Base-by-base conservation (phyloP, 495 filamentous ascomycete species). In the Pseudoneurospora amorphoporcata region DNA sequence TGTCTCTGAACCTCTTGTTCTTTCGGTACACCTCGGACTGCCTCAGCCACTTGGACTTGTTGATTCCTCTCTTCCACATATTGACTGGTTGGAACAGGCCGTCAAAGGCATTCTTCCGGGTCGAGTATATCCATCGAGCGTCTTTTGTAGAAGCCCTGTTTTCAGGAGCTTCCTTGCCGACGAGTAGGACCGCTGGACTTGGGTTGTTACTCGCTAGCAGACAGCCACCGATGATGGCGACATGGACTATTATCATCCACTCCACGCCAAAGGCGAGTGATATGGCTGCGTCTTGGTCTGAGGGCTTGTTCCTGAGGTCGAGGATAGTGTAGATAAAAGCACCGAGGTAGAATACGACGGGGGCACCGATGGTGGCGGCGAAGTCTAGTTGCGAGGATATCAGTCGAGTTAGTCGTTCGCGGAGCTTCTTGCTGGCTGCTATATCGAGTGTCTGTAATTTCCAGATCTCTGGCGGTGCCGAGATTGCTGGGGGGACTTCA, bases 291-390 rank as follows among this genome's bases (percentile, higher is more conserved):
- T 83, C 81, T 5, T 83, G 79, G 68, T 86, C 81, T 4, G 83
- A 83, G 0, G 80, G 29, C n/a, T 75, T 73, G n/a, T 72, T 77
- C 16, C 71, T 72, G 8, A 80, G 71, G 69, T 83, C 82, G 9
- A 84, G 70, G 19, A 86, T 73, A 3, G 78, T 81, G 65, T 82
- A 83, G 2, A 83, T 47, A 45, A 86, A 87, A 0, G 81, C 76
- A 3, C 84, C 84, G 0, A 83, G 71, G 70, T 84, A 87, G 75
- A 87, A 86, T 3, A 84, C 73, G 0, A 87, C 78, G 0, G 85
- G 84, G 6, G 82, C 82, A 8, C 85, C 85, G 17, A 87, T 79
- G 8, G 83, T 80, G 58, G 83, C 75, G 12, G 84, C 85, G 58
- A 86, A 87, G 32, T 80, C 79, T 65, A 39, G 61, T 14, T 32